These are phyloP conservation scores for Trichoderma oligosporum DNA, from an alignment of 2,329 filamentous ascomycete genomes.

Conservation along the genomic window DNA sequence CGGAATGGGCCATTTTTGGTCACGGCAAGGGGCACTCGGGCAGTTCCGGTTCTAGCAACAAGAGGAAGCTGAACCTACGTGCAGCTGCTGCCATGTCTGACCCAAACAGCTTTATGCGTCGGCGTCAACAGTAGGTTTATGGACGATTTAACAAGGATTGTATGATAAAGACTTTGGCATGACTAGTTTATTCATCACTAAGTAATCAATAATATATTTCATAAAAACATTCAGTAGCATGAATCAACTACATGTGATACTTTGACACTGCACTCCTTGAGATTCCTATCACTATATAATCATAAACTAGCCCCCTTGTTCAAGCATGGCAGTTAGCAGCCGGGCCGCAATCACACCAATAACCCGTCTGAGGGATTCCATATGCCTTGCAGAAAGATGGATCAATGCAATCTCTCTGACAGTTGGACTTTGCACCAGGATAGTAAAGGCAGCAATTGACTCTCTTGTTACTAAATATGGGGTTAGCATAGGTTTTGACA, in stretches of 20 bases:
- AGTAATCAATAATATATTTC: constrained; percentile 9
- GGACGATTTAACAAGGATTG: background rate
- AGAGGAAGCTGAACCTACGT: constrained; percentile 3
- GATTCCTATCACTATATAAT: too few relatives aligned
- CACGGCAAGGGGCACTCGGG: background rate
- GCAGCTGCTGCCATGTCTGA: constrained; percentile 3
- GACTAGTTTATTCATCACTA: background rate
- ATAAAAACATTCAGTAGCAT: background rate
- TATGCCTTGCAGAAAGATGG: background rate
- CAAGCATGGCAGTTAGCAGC: background rate
- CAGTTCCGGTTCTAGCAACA: background rate
- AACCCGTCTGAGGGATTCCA: background rate
- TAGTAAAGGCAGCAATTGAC: background rate
- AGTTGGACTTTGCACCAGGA: background rate
- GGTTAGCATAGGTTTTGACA: background rate
- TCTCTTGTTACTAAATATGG: background rate
- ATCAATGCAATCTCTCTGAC: background rate
- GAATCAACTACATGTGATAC: too few relatives aligned
- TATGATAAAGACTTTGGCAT: constrained; percentile 2
- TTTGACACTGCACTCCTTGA: too few relatives aligned
- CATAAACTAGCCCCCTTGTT: background rate
- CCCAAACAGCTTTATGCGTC: background rate
- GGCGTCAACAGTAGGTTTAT: background rate
- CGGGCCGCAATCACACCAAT: background rate
- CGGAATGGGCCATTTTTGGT: constrained; percentile 23